Evolutionary conservation across 129 eudicot genomes (phyloP).

Genomic region (Centaurea solstitialis): DNA sequence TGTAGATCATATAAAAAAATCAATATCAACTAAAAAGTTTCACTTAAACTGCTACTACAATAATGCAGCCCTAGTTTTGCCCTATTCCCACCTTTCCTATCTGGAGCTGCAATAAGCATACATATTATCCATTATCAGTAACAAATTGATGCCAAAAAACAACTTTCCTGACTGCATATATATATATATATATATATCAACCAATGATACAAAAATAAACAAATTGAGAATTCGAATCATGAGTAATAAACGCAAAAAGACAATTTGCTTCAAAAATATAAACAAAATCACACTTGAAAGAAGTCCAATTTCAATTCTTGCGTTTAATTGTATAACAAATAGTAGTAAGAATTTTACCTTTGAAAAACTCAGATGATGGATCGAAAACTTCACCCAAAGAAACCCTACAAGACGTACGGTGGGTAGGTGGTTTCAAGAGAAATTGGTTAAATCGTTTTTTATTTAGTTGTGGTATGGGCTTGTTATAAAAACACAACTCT

Average conservation of each 20-base stretch:
- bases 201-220: background rate
- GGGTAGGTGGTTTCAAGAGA: background rate
- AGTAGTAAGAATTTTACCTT: conserved; percentile 13
- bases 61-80: conserved; percentile 1
- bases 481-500: no score
- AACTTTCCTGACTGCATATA: background rate
- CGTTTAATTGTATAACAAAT: background rate
- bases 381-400: conserved; percentile 6
- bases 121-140: background rate
- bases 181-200: no score
- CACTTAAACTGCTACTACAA: background rate
- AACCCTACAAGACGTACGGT: conserved; percentile 20
- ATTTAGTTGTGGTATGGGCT: conserved; percentile 1
- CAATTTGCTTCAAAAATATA: conserved; percentile 5
- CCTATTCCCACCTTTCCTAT: background rate
- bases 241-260: background rate
- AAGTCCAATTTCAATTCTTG: conserved; percentile 2
- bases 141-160: background rate
- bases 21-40: background rate
- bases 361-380: background rate
- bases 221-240: background rate
- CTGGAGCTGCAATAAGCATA: background rate
- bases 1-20: background rate
- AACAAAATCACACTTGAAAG: background rate
- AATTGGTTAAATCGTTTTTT: background rate